Percentiles rank a stretch among this genome's conserved stretches.
phyloP scores from a whole-genome alignment of 768 basidiomycete species.

The Boletellus ananas region DNA sequence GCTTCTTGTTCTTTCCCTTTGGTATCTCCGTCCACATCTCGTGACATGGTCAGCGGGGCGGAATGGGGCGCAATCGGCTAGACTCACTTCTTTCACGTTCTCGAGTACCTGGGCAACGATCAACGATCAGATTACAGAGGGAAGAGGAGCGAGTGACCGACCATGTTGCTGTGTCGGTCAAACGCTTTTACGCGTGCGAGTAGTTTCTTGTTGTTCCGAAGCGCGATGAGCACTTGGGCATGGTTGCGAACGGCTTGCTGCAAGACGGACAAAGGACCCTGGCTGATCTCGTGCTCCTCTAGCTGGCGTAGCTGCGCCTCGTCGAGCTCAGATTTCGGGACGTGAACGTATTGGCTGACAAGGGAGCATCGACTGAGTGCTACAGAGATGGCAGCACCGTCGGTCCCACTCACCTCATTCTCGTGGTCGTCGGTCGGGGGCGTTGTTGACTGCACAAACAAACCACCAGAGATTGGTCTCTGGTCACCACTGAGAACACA shows the following conservation, averaged over 20 bases:
- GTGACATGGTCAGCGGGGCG: constrained; percentile 10
- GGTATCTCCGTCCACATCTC: constrained; percentile 99
- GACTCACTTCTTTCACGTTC: constrained; percentile 91
- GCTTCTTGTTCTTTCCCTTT: constrained; percentile 98
- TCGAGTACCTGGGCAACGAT: constrained; percentile 71
- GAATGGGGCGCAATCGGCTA: neutral
- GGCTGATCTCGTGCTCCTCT: constrained; percentile 98
- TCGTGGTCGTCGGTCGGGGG: constrained; percentile 12
- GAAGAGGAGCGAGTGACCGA: constrained; percentile 33
- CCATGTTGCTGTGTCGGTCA: constrained; percentile 99
- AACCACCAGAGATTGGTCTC: constrained; percentile 3
- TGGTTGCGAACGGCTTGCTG: constrained; percentile 98
- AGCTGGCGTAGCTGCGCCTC: constrained; percentile 94
- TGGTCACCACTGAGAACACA: neutral
- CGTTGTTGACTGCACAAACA: constrained; percentile 34
- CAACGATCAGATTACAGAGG: constrained; percentile 6
- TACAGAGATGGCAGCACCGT: neutral
- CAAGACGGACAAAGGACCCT: constrained; percentile 93
- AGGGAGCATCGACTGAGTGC: constrained; percentile 2
- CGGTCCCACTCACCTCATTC: constrained; percentile 31
- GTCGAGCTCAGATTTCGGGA: constrained; percentile 95
- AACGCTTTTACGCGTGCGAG: constrained; percentile 96
- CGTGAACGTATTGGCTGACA: constrained; percentile 90
- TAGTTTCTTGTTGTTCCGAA: constrained; percentile 98
- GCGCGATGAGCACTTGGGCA: constrained; percentile 93